These are phyloP conservation scores for Chromera velia DNA, from an alignment of 73 alveolate genomes.

Conservation along the genomic window DNA sequence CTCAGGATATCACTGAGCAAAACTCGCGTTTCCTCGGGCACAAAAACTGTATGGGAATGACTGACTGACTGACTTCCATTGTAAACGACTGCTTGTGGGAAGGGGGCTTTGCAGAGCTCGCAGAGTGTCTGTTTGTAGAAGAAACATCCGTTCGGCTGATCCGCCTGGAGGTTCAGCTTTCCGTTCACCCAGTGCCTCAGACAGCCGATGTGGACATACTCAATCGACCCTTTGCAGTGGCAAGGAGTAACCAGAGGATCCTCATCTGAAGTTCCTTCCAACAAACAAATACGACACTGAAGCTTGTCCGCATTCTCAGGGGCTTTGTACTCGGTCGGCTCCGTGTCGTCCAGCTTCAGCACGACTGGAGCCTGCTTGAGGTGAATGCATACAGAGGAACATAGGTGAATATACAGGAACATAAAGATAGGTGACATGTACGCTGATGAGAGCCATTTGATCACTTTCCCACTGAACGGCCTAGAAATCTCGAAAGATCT, in stretches of 20 bases:
- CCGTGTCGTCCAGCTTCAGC: no score
- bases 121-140: conserved; percentile 45
- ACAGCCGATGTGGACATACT: conserved; percentile 35
- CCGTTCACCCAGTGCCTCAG: conserved; percentile 44
- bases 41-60: background rate
- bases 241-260: conserved; percentile 45
- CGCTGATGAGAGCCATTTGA: no score
- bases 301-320: background rate
- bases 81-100: background rate
- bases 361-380: no score
- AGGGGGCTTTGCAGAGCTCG: conserved; percentile 46
- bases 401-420: no score
- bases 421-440: no score
- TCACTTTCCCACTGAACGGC: no score
- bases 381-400: no score
- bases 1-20: no score
- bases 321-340: no score
- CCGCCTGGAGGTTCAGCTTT: conserved; percentile 28
- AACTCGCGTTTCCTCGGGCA: no score
- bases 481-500: no score
- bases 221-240: conserved; percentile 45
- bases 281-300: conserved; percentile 36
- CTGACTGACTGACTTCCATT: background rate
- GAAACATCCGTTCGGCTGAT: conserved; percentile 15
- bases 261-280: conserved; percentile 12